These are phyloP conservation scores for Pachyrhizus erosus DNA, from an alignment of 306 rosid genomes.

Conservation along the genomic window DNA sequence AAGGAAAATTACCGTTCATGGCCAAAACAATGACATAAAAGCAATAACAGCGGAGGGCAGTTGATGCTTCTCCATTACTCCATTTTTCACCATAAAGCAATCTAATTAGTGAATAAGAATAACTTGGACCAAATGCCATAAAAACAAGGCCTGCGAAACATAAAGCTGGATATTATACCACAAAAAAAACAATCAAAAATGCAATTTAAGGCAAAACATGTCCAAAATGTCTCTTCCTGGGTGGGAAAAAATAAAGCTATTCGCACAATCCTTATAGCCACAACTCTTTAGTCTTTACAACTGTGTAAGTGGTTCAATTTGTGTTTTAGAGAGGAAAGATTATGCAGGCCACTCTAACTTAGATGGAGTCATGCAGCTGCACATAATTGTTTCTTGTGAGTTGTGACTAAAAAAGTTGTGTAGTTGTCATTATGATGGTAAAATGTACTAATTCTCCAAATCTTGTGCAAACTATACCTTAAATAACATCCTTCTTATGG, in stretches of 20 bases:
- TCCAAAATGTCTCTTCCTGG: slow-evolving; percentile 1
- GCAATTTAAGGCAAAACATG: slow-evolving; percentile 33
- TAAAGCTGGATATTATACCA: slow-evolving; percentile 43
- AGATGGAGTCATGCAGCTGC: slow-evolving; percentile 11
- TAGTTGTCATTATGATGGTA: neutral
- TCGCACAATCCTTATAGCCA: slow-evolving; percentile 22
- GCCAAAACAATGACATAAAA: slow-evolving; percentile 86
- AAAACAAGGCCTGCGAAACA: slow-evolving; percentile 75
- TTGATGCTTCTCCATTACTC: slow-evolving; percentile 97
- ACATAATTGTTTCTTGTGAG: slow-evolving; percentile 19
- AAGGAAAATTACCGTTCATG: slow-evolving; percentile 74
- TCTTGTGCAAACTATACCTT: slow-evolving; percentile 9
- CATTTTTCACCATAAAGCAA: slow-evolving; percentile 86
- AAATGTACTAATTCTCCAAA: neutral
- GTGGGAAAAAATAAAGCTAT: slow-evolving; percentile 21
- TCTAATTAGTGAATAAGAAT: slow-evolving; percentile 89
- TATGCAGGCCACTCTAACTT: slow-evolving; percentile 6
- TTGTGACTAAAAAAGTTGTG: slow-evolving; percentile 3
- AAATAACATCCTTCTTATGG: slow-evolving; percentile 13
- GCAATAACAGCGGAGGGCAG: slow-evolving; percentile 83
- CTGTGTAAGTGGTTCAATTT: slow-evolving; percentile 18
- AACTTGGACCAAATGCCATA: slow-evolving; percentile 97
- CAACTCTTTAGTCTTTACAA: neutral
- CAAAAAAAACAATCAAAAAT: slow-evolving; percentile 29
- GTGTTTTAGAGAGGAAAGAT: neutral